These are phyloP conservation scores for Cyberlindnera euphorbiae DNA, from an alignment of 805 yeast species.

Conservation along the genomic window DNA sequence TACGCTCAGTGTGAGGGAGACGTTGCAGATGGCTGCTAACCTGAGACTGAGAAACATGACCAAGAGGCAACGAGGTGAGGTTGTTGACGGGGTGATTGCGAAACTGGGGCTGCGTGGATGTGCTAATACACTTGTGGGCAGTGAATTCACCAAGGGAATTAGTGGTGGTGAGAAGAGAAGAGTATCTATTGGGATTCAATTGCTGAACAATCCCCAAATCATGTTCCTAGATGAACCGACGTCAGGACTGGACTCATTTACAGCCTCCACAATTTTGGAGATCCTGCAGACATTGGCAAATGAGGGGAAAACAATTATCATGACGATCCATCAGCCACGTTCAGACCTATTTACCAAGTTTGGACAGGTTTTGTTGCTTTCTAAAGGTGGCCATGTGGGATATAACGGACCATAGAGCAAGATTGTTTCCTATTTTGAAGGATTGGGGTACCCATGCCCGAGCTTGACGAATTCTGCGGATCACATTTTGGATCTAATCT, in stretches of 20 bases:
- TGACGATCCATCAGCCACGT: conserved; percentile 85
- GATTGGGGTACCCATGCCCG: conserved; percentile 54
- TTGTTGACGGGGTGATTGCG: conserved; percentile 56
- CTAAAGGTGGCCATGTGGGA: conserved; percentile 73
- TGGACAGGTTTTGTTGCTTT: conserved; percentile 68
- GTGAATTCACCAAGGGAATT: conserved; percentile 61
- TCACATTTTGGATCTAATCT: conserved; percentile 65
- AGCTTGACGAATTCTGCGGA: conserved; percentile 68
- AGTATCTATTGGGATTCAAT: conserved; percentile 77
- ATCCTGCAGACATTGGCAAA: conserved; percentile 54
- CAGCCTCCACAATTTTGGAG: conserved; percentile 65
- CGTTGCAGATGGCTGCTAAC: conserved; percentile 65
- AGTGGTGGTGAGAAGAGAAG: conserved; percentile 83
- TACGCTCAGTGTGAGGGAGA: conserved; percentile 72
- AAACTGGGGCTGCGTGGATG: conserved; percentile 68
- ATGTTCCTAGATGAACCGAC: conserved; percentile 84
- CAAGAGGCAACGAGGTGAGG: conserved; percentile 37
- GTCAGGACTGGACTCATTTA: conserved; percentile 80
- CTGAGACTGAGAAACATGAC: conserved; percentile 50
- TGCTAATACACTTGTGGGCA: conserved; percentile 67
- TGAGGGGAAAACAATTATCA: conserved; percentile 64
- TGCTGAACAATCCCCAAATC: conserved; percentile 68
- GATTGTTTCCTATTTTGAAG: conserved; percentile 45
- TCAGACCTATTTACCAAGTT: conserved; percentile 61
- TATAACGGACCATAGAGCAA: conserved; percentile 57